Evolutionary conservation across 2,329 filamentous ascomycete species (phyloP).

Genomic region (Aspergillus awamori): DNA sequence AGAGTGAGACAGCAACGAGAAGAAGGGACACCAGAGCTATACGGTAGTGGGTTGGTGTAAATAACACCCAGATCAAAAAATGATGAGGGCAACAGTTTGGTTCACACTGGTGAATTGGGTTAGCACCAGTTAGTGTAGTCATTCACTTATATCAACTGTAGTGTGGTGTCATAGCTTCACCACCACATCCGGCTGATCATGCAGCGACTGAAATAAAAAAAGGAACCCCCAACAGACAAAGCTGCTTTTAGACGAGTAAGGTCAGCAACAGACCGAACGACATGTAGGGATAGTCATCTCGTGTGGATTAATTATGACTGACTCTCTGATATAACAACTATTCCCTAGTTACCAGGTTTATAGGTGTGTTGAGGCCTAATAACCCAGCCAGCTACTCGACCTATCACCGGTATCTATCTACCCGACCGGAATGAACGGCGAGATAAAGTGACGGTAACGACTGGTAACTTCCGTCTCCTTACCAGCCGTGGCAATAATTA

Average conservation of each 20-base stretch:
- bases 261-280: neutral
- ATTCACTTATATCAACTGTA: conserved; percentile 2
- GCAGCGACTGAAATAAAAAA: neutral
- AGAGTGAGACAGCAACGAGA: neutral
- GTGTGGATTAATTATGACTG: neutral
- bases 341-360: too few relatives aligned
- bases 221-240: neutral
- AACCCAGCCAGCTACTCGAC: too few relatives aligned
- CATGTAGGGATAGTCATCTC: conserved; percentile 2
- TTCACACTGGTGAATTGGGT: neutral
- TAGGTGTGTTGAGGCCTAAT: too few relatives aligned
- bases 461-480: neutral
- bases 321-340: too few relatives aligned
- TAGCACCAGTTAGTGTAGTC: neutral
- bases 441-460: too few relatives aligned
- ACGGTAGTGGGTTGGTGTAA: neutral
- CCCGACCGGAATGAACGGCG: too few relatives aligned
- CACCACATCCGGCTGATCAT: neutral
- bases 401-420: too few relatives aligned
- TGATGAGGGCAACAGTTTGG: neutral
- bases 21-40: neutral
- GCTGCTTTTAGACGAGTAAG: neutral
- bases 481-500: conserved; percentile 1
- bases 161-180: neutral
- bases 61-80: neutral